Conservation (phyloP, 768 basidiomycete species). For the Ramaria sp. region DNA sequence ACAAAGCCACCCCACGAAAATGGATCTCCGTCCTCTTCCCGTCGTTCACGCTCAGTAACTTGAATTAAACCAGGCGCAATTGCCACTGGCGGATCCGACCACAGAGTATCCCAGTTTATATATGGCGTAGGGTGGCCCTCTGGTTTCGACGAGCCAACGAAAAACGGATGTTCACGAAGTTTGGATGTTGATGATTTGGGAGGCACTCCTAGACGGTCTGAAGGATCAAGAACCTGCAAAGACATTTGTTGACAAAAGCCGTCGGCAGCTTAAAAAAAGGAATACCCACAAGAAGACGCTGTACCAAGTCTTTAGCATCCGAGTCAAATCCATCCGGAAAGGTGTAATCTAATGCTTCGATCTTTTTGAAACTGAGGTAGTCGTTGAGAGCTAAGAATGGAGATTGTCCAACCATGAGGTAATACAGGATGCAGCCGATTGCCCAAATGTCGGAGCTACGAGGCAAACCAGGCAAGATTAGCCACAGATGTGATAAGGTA, state of each 20-base stretch:
- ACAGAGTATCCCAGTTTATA: constrained; percentile 14
- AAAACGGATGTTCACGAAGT: constrained; percentile 14
- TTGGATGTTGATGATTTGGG: constrained; percentile 4
- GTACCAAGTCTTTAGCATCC: constrained; percentile 28
- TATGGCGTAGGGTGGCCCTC: not conserved
- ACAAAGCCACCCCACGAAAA: constrained; percentile 6
- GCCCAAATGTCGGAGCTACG: constrained; percentile 37
- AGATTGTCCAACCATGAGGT: constrained; percentile 32
- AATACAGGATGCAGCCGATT: constrained; percentile 37
- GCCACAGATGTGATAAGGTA: not conserved
- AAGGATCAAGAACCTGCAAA: constrained; percentile 11
- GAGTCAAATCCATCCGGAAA: constrained; percentile 32
- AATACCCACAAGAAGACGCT: constrained; percentile 27
- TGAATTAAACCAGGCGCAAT: constrained; percentile 13
- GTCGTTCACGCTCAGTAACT: not conserved
- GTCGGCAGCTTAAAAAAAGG: not conserved
- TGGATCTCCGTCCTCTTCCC: not conserved
- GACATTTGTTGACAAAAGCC: not conserved
- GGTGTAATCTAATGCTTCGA: constrained; percentile 30
- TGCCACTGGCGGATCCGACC: constrained; percentile 13
- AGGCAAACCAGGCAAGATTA: not conserved
- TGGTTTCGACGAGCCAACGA: constrained; percentile 1
- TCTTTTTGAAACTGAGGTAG: constrained; percentile 40
- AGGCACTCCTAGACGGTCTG: constrained; percentile 9
- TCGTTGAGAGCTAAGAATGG: constrained; percentile 36